Evolutionary conservation across 352 stramenopile species (phyloP).

Genomic region (Pythium monospermum): DNA sequence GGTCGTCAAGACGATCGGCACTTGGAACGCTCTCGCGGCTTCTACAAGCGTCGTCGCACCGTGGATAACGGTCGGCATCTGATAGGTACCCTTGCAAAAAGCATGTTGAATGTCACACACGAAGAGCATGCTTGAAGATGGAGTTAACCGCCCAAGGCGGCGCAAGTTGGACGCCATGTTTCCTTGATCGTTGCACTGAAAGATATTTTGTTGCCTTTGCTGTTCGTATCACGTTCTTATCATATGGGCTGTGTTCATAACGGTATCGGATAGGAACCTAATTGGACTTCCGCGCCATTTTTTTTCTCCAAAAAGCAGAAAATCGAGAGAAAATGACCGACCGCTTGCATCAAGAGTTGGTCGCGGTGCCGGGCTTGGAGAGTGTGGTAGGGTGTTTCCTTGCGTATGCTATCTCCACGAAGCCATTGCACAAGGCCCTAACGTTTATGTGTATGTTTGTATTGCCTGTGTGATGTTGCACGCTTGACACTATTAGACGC

Average conservation of each 20-base stretch:
- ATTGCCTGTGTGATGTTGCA: neutral
- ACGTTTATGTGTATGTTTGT: too few relatives aligned
- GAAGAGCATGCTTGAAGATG: conserved; percentile 84
- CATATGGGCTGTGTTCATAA: too few relatives aligned
- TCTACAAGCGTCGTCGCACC: conserved; percentile 67
- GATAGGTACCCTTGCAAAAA: conserved; percentile 92
- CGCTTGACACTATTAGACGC: conserved; percentile 16
- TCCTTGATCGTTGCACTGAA: neutral
- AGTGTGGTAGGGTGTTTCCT: conserved; percentile 16
- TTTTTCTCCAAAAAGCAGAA: too few relatives aligned
- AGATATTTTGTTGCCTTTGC: too few relatives aligned
- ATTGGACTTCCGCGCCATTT: too few relatives aligned
- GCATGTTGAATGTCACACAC: conserved; percentile 96
- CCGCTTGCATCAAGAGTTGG: conserved; percentile 14
- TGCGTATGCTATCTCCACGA: neutral
- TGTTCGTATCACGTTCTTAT: too few relatives aligned
- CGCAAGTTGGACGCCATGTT: conserved; percentile 14
- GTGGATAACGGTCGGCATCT: conserved; percentile 89
- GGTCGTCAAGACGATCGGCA: conserved; percentile 94
- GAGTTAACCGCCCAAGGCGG: conserved; percentile 45
- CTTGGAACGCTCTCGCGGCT: conserved; percentile 78
- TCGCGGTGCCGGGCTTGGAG: conserved; percentile 15
- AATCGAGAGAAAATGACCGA: conserved; percentile 20
- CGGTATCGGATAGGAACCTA: too few relatives aligned
- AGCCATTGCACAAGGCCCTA: neutral